Evolutionary conservation across 2,329 filamentous ascomycete genomes (phyloP), one percentile per base, ranked within the genome.

Genomic region (Colletotrichum liriopes): DNA sequence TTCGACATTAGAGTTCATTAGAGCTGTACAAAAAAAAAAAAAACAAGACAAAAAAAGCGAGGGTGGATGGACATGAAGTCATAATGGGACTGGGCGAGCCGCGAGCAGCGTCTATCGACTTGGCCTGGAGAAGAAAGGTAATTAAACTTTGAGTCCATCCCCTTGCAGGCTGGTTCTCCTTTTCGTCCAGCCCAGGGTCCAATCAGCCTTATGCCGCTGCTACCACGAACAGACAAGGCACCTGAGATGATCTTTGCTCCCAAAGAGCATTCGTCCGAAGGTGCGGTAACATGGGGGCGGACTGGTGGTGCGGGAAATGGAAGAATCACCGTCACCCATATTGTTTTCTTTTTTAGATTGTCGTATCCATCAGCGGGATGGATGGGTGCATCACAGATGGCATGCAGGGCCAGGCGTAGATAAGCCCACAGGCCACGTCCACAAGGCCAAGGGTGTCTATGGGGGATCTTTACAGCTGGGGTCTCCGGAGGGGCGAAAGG

Each of bases 201-300:
- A 29, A 23, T 72, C 69, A 72, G 65, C 69, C 69, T 72, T 68
- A 72, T 29, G 51, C 69, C 52, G 41, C 43, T 72, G 59, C 69
- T 72, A 60, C 59, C 37, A 72, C 58, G 35, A 72, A 47, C 39
- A n/a, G 58, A 35, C 52, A 45, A 62, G 45, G 65, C 69, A 23
- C 35, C 65, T 32, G 43, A 72, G 65, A 69, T 64, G 52, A 69
- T 60, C 58, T 59, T 60, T 35, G 65, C 58, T 64, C 37, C 37
- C 43, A 47, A 41, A 16, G 49, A 47, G 45, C 51, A 67, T 59
- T 55, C 69, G 65, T 58, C 65, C 52, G 59, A 59, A 58, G 45
- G 45, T 69, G 59, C 63, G 65, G 65, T 69, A 49, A 41, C 59
- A 64, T 59, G 69, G 58, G 69, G 65, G 69, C 52, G 65, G 61